Conservation (phyloP, 805 yeast species). For the Metschnikowia similis region DNA sequence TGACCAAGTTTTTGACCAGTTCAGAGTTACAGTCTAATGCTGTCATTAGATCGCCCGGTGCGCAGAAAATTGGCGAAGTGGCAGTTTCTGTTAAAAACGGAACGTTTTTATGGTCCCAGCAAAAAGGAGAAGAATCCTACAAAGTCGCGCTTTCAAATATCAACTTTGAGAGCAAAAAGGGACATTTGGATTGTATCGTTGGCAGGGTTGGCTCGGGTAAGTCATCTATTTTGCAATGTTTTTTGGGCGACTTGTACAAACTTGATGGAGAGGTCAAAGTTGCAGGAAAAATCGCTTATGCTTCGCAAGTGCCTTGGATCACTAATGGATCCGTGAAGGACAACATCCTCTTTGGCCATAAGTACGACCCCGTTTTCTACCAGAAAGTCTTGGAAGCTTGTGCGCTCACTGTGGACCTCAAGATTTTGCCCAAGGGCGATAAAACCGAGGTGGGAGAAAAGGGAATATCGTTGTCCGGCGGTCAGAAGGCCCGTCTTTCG, state of each 20-base stretch:
- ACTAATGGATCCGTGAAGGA: conserved; percentile 92
- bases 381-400: conserved; percentile 80
- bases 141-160: conserved; percentile 65
- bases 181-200: conserved; percentile 78
- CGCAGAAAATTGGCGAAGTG: conserved; percentile 56
- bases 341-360: conserved; percentile 86
- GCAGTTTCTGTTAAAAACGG: conserved; percentile 61
- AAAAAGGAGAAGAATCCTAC: conserved; percentile 50
- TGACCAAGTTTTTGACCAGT: conserved; percentile 65
- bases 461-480: conserved; percentile 94
- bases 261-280: conserved; percentile 66
- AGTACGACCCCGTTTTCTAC: conserved; percentile 77
- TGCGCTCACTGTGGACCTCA: conserved; percentile 76
- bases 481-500: conserved; percentile 93
- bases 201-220: conserved; percentile 92
- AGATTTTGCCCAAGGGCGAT: conserved; percentile 83
- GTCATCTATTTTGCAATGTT: conserved; percentile 72
- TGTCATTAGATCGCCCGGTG: conserved; percentile 50
- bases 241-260: conserved; percentile 79
- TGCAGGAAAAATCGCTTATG: conserved; percentile 82
- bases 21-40: conserved; percentile 84
- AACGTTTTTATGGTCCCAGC: conserved; percentile 75
- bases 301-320: conserved; percentile 94
- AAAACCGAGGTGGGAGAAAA: conserved; percentile 93
- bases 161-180: conserved; percentile 61